Evolutionary conservation across 768 basidiomycete species (phyloP), one percentile per base, ranked within the genome.

Genomic region (Mycena epipterygia): DNA sequence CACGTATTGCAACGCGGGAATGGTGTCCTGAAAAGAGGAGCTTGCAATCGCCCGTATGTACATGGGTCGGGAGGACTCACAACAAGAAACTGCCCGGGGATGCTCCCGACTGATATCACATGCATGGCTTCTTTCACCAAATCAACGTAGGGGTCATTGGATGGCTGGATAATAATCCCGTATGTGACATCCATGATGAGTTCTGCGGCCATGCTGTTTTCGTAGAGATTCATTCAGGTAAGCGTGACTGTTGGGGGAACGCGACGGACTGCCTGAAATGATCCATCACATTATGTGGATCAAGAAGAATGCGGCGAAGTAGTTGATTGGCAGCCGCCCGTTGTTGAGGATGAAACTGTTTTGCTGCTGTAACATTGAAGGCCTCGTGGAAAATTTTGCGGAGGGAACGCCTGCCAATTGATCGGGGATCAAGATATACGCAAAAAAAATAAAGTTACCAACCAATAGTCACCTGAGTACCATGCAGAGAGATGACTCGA

Each of bases 1-100:
- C 1, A 82, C 64, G 32, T 80, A 71, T 37, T 72, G 73, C 35
- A 81, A 72, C 73, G 41, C 42, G 1, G 64, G 68, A 21, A 60
- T 52, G 37, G n/a, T 35, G 58, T 64, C 63, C 53, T 67, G 46
- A 5, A 27, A 9, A 48, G 32, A 51, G 5, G 21, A 16, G 13
- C 12, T 25, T 11, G 32, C 9, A 21, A 53, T 32, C 17, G 23
- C 3, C 9, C 27, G 30, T 12, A 17, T n/a, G 29, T 53, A 3
- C 21, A 11, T 35, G 53, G 14, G 17, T 7, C 8, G 19, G 32
- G 21, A 32, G 17, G n/a, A 77, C 62, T 77, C 75, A 73, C 72
- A 5, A 81, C 79, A 17, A 82, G 70, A 39, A 78, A 81, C 23
- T 73, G 73, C 3, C 81, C 82, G 0, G 80, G 79, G 16, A 76